Evolutionary conservation across 768 basidiomycete species (phyloP).

Genomic region (Mycena pura): DNA sequence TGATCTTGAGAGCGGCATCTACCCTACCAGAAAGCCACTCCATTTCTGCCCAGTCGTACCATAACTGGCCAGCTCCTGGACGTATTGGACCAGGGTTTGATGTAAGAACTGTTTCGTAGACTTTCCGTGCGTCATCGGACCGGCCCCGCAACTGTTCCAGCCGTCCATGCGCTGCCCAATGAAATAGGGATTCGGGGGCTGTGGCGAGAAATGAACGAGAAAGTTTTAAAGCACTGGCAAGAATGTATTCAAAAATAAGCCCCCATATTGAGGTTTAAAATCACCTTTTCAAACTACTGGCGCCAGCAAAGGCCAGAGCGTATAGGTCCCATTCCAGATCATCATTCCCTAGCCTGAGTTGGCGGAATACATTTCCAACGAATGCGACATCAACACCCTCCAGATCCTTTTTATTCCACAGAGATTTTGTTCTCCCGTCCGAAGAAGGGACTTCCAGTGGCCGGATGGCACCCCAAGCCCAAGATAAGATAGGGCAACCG

Average conservation of each 20-base stretch:
- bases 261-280: no score
- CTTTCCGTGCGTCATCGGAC: slow-evolving; percentile 73
- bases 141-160: slow-evolving; percentile 73
- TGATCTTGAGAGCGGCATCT: slow-evolving; percentile 58
- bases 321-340: slow-evolving; percentile 72
- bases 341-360: slow-evolving; percentile 54
- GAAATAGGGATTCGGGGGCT: slow-evolving; percentile 60
- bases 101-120: slow-evolving; percentile 73
- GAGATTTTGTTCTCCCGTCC: slow-evolving; percentile 37
- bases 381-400: slow-evolving; percentile 55
- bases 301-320: slow-evolving; percentile 71
- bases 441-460: slow-evolving; percentile 55
- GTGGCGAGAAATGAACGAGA: slow-evolving; percentile 69
- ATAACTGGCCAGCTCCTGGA: slow-evolving; percentile 54
- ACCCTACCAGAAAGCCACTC: slow-evolving; percentile 71
- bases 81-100: slow-evolving; percentile 44
- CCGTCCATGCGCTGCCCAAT: slow-evolving; percentile 81
- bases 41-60: slow-evolving; percentile 88
- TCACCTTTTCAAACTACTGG: slow-evolving; percentile 63
- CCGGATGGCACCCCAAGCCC: slow-evolving; percentile 60
- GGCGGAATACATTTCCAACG: slow-evolving; percentile 64
- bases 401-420: slow-evolving; percentile 57
- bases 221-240: slow-evolving; percentile 66
- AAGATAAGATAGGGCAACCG: slow-evolving; percentile 67
- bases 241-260: slow-evolving; percentile 21